These are phyloP conservation scores for Xylogone sp. DNA, from an alignment of 2,329 filamentous ascomycete species.

Conservation along the genomic window DNA sequence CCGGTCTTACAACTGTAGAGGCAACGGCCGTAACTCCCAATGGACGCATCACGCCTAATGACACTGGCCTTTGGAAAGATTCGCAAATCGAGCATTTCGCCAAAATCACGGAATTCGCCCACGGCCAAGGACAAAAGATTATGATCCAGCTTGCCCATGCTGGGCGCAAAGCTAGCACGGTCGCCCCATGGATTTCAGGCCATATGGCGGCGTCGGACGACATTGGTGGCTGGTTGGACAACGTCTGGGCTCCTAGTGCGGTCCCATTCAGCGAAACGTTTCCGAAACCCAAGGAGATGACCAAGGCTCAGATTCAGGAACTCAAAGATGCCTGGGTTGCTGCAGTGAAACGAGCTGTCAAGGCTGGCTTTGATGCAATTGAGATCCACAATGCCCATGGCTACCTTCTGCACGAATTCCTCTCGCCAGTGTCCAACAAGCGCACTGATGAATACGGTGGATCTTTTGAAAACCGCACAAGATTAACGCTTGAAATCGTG, in stretches of 20 bases:
- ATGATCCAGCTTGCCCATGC: constrained; percentile 79
- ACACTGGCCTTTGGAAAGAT: constrained; percentile 77
- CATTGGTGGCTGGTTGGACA: constrained; percentile 51
- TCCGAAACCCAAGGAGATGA: constrained; percentile 63
- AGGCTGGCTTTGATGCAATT: constrained; percentile 66
- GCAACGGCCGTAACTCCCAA: constrained; percentile 72
- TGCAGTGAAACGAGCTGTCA: constrained; percentile 54
- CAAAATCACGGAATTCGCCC: constrained; percentile 63
- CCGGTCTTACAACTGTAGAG: constrained; percentile 69
- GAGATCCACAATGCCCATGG: constrained; percentile 78
- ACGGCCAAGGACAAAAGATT: constrained; percentile 67
- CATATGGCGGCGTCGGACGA: constrained; percentile 44
- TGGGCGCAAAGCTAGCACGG: constrained; percentile 60
- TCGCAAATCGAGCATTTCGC: constrained; percentile 69
- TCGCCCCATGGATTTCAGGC: constrained; percentile 58
- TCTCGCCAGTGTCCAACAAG: constrained; percentile 64
- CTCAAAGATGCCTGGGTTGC: constrained; percentile 59
- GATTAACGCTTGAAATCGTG: constrained; percentile 63
- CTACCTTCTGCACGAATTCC: constrained; percentile 67
- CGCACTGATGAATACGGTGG: constrained; percentile 66
- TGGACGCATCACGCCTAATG: constrained; percentile 77
- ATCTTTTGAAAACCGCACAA: constrained; percentile 64
- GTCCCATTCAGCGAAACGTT: constrained; percentile 61
- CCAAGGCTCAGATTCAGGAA: constrained; percentile 59
- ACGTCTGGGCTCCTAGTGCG: constrained; percentile 47